phyloP scores from a whole-genome alignment of 2,329 filamentous ascomycete genomes.

The Aspergillus pseudotamarii region DNA sequence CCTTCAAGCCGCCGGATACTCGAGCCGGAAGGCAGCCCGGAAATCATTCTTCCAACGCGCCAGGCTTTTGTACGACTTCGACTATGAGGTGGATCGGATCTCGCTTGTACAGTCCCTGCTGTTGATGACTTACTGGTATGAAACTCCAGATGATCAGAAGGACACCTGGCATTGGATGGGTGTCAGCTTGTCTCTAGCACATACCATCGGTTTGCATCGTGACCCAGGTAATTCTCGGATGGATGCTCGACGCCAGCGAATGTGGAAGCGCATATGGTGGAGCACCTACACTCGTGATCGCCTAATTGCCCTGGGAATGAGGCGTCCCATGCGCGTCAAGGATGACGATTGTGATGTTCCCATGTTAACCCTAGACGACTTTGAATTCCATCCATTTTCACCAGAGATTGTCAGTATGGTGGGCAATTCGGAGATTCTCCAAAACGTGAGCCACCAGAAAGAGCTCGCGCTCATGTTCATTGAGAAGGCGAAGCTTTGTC shows the following conservation, averaged over 20 bases:
- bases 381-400: constrained; percentile 72
- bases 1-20: constrained; percentile 75
- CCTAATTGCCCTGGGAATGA: constrained; percentile 89
- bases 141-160: constrained; percentile 94
- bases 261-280: constrained; percentile 99
- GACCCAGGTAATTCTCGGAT: constrained; percentile 80
- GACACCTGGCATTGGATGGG: constrained; percentile 99
- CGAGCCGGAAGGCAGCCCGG: constrained; percentile 76
- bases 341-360: constrained; percentile 92
- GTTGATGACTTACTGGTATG: constrained; percentile 97
- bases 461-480: constrained; percentile 87
- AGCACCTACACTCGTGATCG: constrained; percentile 95
- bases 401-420: constrained; percentile 70
- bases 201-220: constrained; percentile 90
- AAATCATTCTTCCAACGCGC: constrained; percentile 89
- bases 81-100: constrained; percentile 89
- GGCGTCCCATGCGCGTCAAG: constrained; percentile 88
- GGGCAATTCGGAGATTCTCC: constrained; percentile 69
- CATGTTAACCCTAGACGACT: constrained; percentile 82
- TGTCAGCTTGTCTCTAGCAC: constrained; percentile 86
- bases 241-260: constrained; percentile 70
- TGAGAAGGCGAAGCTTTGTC: constrained; percentile 84
- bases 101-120: constrained; percentile 85
- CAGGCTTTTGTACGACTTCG: constrained; percentile 90
- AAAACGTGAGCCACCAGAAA: constrained; percentile 72